Evolutionary conservation across 768 basidiomycete genomes (phyloP).

Genomic region (Boletus reticulatus): DNA sequence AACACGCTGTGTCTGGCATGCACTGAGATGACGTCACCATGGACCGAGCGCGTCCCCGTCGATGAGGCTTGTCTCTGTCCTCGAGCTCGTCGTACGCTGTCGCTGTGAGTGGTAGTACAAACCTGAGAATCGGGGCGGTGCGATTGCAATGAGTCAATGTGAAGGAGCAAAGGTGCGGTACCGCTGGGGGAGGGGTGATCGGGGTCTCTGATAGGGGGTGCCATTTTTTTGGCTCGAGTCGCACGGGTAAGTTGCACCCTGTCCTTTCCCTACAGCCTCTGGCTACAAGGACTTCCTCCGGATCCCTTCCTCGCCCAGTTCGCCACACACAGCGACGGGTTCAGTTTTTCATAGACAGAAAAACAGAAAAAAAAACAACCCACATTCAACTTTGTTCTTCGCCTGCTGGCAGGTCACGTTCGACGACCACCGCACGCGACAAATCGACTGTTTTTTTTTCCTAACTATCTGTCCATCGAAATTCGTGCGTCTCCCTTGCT

Average conservation of each 20-base stretch:
- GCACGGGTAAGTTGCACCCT: constrained; percentile 32
- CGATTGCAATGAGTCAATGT: background rate
- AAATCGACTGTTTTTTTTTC: constrained; percentile 48
- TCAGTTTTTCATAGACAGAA: constrained; percentile 39
- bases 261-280: constrained; percentile 39
- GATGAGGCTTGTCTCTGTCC: background rate
- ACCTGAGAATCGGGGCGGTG: too few species aligned
- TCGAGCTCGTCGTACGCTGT: too few species aligned
- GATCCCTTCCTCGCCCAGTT: constrained; percentile 26
- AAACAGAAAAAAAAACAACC: constrained; percentile 23
- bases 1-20: constrained; percentile 4
- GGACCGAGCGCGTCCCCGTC: background rate
- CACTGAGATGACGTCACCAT: constrained; percentile 7
- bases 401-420: constrained; percentile 92
- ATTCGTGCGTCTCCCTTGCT: constrained; percentile 37
- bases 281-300: constrained; percentile 33
- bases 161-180: constrained; percentile 7
- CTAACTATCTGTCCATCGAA: constrained; percentile 43
- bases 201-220: constrained; percentile 27
- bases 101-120: too few species aligned
- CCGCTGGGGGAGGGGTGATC: constrained; percentile 17
- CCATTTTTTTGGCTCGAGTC: constrained; percentile 31
- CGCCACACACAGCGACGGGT: constrained; percentile 39
- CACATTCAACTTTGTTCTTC: constrained; percentile 57
- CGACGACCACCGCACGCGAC: constrained; percentile 78